Evolutionary conservation across 495 filamentous ascomycete species (phyloP), one percentile per base, ranked within the genome.

Genomic region (Parmelia sp.): DNA sequence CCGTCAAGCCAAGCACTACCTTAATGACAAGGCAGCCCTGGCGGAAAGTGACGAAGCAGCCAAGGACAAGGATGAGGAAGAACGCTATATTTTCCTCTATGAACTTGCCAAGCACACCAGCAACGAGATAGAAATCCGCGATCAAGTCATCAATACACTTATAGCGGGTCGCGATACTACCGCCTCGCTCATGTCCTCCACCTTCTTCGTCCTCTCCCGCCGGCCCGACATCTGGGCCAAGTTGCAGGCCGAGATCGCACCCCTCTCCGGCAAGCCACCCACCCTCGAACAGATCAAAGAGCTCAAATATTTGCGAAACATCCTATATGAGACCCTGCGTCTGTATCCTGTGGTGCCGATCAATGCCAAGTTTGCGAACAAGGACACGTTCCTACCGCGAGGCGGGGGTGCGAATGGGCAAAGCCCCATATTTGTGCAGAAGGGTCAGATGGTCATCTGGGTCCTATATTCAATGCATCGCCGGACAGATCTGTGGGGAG

Each of bases 101-200:
- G 86, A 84, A 15, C 74, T 91, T 33, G 82, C 79, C 7, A 79
- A 79, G 23, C 75, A 82, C 25, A 88, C 81, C 5, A 74, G 81
- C 44, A 78, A 89, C 65, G 78, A 80, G 0, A 77, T 78, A 36
- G 76, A 83, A 40, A 73, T 90, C 23, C 75, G 86, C 35, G 80
- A 83, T 65, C 81, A 88, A 66, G 75, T 84, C 63, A 76, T 89
- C 51, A 83, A 86, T 61, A 79, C 88, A 40, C 76, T 90, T 0
- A 74, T 84, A 2, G 86, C 87, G 2, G 64, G 64, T 9, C 33
- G 59, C 31, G 64, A 62, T 29, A 58, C 64, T 0, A 62, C 60
- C 29, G 80, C 80, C 4, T 70, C 71, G 27, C 68, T 82, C 8
- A 69, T 84, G 33, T 76, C 74, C 47, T 35, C 21, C n/a, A 33